phyloP scores from a whole-genome alignment of 352 stramenopile species.

The Globisporangium abappressorium region DNA sequence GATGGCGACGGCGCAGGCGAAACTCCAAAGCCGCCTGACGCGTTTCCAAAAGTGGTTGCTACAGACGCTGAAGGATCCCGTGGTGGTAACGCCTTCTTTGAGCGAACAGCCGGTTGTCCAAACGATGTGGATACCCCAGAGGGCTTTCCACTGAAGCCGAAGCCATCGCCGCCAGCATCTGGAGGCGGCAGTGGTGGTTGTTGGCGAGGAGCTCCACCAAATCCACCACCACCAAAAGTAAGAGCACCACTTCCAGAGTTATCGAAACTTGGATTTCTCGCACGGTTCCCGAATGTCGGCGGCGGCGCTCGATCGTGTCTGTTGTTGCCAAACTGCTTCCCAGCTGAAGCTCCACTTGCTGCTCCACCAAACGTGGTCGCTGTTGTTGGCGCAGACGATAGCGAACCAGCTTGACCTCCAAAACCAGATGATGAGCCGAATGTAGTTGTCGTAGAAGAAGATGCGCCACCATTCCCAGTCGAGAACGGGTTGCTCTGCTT shows the following conservation, averaged over 20 bases:
- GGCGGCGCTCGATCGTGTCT: conserved; percentile 1
- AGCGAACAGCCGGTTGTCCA: conserved; percentile 16
- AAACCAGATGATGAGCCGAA: conserved; percentile 8
- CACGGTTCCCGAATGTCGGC: conserved; percentile 10
- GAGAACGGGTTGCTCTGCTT: conserved; percentile 18
- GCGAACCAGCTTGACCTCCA: neutral
- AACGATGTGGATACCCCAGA: conserved; percentile 12
- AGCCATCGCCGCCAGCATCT: conserved; percentile 9
- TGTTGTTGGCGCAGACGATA: neutral
- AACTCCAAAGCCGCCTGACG: conserved; percentile 3
- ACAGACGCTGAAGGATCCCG: conserved; percentile 1
- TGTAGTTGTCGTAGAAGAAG: neutral
- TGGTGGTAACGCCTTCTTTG: conserved; percentile 14
- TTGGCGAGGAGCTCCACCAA: conserved; percentile 1
- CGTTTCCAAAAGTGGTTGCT: conserved; percentile 10
- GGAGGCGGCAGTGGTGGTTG: conserved; percentile 5
- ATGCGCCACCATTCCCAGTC: neutral
- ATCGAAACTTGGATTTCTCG: conserved; percentile 7
- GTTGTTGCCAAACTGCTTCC: neutral
- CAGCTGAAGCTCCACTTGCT: neutral
- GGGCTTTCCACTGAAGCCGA: conserved; percentile 15
- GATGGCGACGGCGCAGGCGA: conserved; percentile 18
- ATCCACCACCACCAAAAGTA: neutral
- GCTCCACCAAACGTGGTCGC: conserved; percentile 8
- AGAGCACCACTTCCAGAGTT: neutral